Base-by-base conservation (phyloP, 2,329 filamentous ascomycete genomes). In the Fusarium sp. region DNA sequence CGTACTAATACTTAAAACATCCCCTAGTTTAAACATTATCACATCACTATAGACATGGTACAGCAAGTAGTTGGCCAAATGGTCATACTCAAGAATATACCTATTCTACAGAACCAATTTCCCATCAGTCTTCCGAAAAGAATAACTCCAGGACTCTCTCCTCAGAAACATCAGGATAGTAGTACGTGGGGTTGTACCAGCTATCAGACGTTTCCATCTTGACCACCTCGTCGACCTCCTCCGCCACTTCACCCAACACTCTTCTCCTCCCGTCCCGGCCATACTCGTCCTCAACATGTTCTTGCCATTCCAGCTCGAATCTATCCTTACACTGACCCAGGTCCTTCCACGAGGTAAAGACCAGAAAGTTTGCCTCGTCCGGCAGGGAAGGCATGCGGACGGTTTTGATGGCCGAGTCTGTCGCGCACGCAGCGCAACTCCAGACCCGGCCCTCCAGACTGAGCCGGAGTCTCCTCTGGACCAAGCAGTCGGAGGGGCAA, bases 301-400 rank as follows among this genome's bases (percentile, higher is more conserved):
- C 14, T 7, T 11, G 15, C 50, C 50, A 53, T 7, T 17, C 3
- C 11, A 14, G 12, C 17, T 53, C 42, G 0, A 7, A 2, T 5
- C 28, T 9, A 4, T 4, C 2, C 2, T 11, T 2, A 17, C 50
- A 20, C 5, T 14, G 6, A 3, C 42, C 42, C 1, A 53, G 21
- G 1, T 53, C 21, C n/a, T 53, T 53, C 50, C 50, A 53, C 5
- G 40, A 36, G 14, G 50, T 53, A 9, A 53, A 20, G 1, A 36
- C 14, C 1, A 36, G 10, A 1, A 47, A 48, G 1, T 53, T 53
- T 7, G 28, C 6, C 17, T 36, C n/a, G 4, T n/a, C 9, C 28
- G 10, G 14, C 5, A 2, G 21, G 21, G 7, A 2, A 3, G 20
- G 32, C 8, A 21, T 3, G 1, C 50, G 50, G 17, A 48, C n/a